Base-by-base conservation (phyloP, 2,329 filamentous ascomycete genomes). In the Byssothecium circinans region DNA sequence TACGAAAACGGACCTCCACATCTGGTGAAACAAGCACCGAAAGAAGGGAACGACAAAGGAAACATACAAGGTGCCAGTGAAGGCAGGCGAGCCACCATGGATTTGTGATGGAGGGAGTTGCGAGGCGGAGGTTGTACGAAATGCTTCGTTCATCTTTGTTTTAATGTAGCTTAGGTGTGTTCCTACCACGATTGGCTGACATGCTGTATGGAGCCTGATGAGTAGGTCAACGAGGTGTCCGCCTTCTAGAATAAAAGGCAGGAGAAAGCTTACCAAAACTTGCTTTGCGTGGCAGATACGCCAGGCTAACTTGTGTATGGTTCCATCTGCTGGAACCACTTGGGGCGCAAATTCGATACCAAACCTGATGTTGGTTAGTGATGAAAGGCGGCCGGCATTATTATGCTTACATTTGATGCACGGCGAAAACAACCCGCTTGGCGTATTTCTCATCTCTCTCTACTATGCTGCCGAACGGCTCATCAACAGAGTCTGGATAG, bases 281-380 rank as follows among this genome's bases (percentile, higher is more conserved):
- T 91, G 89, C 78, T 96, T 96, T 29, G 94, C 94, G 69, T 95
- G 95, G 70, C 88, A 94, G 54, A 99, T 89, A 64, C 94, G 82
- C 91, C 92, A 96, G 5, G 91, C 91, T 54, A 99, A 76, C 67
- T 95, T 96, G 64, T 81, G 84, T 50, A 97, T 88, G 59, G 86
- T 95, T 5, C 94, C 90, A 74, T 99, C 94, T 0, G 91, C 91
- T 43, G 88, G 84, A 25, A 99, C 94, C 1, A 97, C 92, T 36
- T 90, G 89, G 0, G 91, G 87, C 1, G 94, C 89, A 66, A 99
- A 91, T 69, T 99, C 94, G 50, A 99, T 88, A 42, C 91, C 94
- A 69, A 99, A 87, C 79, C 80, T 82, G 47, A 2, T 27, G 14
- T 3, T 5, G 4, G 29, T 42, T 34, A 23, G 20, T n/a, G 33